Evolutionary conservation across 2,329 filamentous ascomycete genomes (phyloP).

Genomic region (Diplodia mutila): DNA sequence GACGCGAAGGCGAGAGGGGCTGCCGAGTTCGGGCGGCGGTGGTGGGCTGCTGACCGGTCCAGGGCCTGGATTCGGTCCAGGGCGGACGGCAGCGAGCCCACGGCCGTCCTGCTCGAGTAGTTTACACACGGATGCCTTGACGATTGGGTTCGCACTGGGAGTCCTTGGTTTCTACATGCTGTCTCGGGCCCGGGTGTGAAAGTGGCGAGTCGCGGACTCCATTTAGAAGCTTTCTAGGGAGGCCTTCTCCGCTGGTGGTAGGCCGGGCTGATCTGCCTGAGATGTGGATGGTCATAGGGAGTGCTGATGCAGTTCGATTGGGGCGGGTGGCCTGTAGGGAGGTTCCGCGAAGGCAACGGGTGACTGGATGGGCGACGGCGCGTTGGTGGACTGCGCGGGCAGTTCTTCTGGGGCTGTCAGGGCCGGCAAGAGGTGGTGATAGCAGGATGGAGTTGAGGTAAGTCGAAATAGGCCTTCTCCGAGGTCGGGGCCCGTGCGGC

Average conservation of each 20-base stretch:
- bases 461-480: constrained; percentile 1
- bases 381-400: too few relatives aligned
- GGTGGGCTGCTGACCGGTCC: neutral
- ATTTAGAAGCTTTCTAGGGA: neutral
- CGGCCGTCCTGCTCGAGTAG: neutral
- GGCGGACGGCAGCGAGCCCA: neutral
- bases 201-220: neutral
- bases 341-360: too few relatives aligned
- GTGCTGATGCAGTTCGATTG: too few relatives aligned
- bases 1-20: neutral
- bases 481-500: neutral
- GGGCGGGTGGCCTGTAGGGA: too few relatives aligned
- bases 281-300: too few relatives aligned
- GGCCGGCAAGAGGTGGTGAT: neutral
- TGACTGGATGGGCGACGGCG: too few relatives aligned
- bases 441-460: neutral
- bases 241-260: neutral
- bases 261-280: too few relatives aligned
- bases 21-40: neutral
- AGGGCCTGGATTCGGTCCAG: neutral
- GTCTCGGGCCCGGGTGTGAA: neutral
- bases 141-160: too few relatives aligned
- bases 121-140: neutral
- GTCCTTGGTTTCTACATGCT: too few relatives aligned
- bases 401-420: too few relatives aligned